phyloP scores from a whole-genome alignment of 192 early-diverging fungal genomes.

The Coemansia sp. region DNA sequence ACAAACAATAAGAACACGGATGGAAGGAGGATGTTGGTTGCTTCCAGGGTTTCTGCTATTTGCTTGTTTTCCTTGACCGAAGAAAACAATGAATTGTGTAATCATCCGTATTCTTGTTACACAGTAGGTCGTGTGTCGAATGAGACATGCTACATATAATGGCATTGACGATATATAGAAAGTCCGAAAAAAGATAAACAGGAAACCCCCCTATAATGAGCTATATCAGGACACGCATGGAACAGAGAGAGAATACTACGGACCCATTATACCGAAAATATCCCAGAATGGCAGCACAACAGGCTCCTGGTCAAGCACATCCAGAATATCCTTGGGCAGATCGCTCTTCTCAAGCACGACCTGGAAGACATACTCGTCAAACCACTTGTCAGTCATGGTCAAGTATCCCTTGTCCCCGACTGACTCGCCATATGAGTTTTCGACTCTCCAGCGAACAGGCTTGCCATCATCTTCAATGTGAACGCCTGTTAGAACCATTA shows the following conservation, averaged over 20 bases:
- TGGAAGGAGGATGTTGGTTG: too few relatives aligned
- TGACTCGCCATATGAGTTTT: conserved; percentile 69
- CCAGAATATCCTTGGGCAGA: conserved; percentile 60
- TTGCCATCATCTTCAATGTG: conserved; percentile 62
- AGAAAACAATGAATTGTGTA: too few relatives aligned
- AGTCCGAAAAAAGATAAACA: too few relatives aligned
- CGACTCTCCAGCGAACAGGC: conserved; percentile 72
- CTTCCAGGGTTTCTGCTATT: too few relatives aligned
- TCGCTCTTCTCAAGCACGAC: conserved; percentile 71
- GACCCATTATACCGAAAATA: conserved; percentile 71
- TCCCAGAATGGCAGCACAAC: conserved; percentile 73
- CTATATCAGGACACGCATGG: neutral
- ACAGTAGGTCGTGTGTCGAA: too few relatives aligned
- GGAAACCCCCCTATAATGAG: too few relatives aligned
- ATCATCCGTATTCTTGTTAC: too few relatives aligned
- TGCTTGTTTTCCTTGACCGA: too few relatives aligned
- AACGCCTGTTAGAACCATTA: conserved; percentile 78
- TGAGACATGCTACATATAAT: too few relatives aligned
- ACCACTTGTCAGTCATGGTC: conserved; percentile 77
- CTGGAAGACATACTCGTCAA: conserved; percentile 77
- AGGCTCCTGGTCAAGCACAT: conserved; percentile 63
- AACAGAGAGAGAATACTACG: conserved; percentile 4
- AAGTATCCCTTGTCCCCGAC: conserved; percentile 73
- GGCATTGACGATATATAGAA: too few relatives aligned
- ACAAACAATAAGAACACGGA: too few relatives aligned